These are phyloP conservation scores for Zangia roseola DNA, from an alignment of 768 basidiomycete genomes.

Conservation along the genomic window DNA sequence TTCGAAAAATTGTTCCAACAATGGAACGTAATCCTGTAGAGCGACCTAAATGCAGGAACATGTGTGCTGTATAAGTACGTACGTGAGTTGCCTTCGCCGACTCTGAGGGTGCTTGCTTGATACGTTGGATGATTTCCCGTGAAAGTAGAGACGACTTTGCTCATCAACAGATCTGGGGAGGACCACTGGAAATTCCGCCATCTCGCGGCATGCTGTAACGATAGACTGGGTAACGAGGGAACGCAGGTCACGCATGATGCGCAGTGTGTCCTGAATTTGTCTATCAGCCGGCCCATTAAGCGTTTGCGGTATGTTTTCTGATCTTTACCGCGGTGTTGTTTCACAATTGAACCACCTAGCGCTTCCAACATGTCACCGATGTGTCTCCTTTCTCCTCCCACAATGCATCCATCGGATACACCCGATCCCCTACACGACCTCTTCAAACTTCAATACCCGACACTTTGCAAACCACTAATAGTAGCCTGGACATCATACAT, in stretches of 20 bases:
- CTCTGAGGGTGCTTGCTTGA: too few relatives aligned
- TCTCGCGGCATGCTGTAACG: background rate
- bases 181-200: too few relatives aligned
- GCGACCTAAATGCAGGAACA: too few relatives aligned
- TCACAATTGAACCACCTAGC: background rate
- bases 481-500: slow-evolving; percentile 18
- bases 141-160: too few relatives aligned
- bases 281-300: slow-evolving; percentile 12
- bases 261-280: slow-evolving; percentile 20
- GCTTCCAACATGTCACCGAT: slow-evolving; percentile 1
- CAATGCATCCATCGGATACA: background rate
- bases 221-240: too few relatives aligned
- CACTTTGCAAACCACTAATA: background rate
- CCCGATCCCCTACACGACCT: background rate
- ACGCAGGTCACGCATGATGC: too few relatives aligned
- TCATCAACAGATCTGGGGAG: too few relatives aligned
- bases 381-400: slow-evolving; percentile 14
- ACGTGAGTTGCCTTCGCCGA: too few relatives aligned
- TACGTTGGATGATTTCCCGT: too few relatives aligned
- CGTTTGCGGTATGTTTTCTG: slow-evolving; percentile 20
- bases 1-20: slow-evolving; percentile 48
- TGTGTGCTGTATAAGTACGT: too few relatives aligned
- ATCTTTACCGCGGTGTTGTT: accelerated
- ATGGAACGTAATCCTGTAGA: slow-evolving; percentile 43
- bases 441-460: slow-evolving; percentile 2